These are phyloP conservation scores for Sporothrix brasiliensis DNA, from an alignment of 2,329 filamentous ascomycete species.

Conservation along the genomic window DNA sequence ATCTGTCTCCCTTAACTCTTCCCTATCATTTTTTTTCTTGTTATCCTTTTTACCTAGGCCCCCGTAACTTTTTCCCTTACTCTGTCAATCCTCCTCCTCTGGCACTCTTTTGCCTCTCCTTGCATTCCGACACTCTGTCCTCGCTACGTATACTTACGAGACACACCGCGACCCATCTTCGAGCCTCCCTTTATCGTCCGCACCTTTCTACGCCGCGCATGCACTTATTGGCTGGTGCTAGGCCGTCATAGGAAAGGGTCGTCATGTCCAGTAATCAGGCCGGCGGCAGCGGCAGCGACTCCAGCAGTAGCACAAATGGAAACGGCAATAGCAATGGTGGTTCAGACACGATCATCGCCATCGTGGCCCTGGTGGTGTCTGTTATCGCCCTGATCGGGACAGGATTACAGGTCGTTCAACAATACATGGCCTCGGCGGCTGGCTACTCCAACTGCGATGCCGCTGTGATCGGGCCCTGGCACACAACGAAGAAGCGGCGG, in stretches of 20 bases:
- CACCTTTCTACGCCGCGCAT: neutral
- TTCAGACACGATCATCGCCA: conserved; percentile 47
- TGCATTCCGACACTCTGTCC: neutral
- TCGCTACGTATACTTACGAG: neutral
- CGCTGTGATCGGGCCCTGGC: conserved; percentile 54
- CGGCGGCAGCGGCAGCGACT: neutral
- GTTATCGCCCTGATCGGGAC: conserved; percentile 52
- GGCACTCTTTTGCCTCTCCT: neutral
- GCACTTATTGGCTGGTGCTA: neutral
- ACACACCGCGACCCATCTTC: neutral
- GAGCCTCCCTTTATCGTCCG: neutral
- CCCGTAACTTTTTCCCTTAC: neutral
- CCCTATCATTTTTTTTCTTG: conserved; percentile 8
- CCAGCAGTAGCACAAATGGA: conserved; percentile 15
- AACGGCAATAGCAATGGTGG: conserved; percentile 31
- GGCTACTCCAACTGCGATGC: conserved; percentile 54
- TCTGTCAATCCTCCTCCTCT: neutral
- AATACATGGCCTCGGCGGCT: conserved; percentile 55
- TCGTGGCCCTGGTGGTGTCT: conserved; percentile 53
- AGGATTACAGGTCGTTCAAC: conserved; percentile 53
- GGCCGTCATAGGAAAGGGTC: neutral
- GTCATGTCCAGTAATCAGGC: conserved; percentile 26
- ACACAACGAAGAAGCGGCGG: conserved; percentile 45
- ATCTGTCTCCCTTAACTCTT: neutral
- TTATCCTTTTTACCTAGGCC: neutral